Percentiles rank a stretch among this genome's conserved stretches.
phyloP scores from a whole-genome alignment of 306 rosid species.

The Rosa lucieae region DNA sequence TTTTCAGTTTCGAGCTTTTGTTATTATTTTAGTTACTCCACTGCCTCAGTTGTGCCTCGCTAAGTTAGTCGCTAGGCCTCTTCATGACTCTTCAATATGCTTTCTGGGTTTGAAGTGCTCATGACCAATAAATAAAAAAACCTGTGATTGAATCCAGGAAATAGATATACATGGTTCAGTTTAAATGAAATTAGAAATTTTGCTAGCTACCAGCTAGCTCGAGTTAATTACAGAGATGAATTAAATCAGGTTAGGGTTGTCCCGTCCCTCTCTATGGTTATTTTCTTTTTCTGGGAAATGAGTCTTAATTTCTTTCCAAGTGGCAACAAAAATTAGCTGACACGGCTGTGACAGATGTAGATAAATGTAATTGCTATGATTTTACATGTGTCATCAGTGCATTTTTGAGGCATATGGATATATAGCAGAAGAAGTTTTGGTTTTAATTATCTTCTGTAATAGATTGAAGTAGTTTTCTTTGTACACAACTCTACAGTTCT shows the following conservation, averaged over 20 bases:
- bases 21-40: constrained; percentile 12
- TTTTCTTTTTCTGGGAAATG: background rate
- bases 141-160: background rate
- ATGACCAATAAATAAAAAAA: background rate
- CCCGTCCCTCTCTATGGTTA: background rate
- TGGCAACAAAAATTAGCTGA: background rate
- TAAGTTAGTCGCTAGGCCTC: background rate
- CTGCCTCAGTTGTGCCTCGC: constrained; percentile 1
- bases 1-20: constrained; percentile 2
- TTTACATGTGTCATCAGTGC: background rate
- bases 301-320: background rate
- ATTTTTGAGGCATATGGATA: background rate
- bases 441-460: background rate
- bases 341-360: background rate
- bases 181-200: background rate
- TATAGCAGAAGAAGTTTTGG: background rate
- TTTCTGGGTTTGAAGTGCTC: constrained; percentile 2
- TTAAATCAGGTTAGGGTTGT: background rate
- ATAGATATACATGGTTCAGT: background rate
- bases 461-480: background rate
- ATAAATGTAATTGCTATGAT: background rate
- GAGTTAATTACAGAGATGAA: background rate
- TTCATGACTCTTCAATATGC: background rate
- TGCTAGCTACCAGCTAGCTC: background rate
- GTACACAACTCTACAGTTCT: background rate